These are phyloP conservation scores for Kalmanozyma brasiliensis DNA, from an alignment of 1,284 basidiomycete species.

Conservation along the genomic window DNA sequence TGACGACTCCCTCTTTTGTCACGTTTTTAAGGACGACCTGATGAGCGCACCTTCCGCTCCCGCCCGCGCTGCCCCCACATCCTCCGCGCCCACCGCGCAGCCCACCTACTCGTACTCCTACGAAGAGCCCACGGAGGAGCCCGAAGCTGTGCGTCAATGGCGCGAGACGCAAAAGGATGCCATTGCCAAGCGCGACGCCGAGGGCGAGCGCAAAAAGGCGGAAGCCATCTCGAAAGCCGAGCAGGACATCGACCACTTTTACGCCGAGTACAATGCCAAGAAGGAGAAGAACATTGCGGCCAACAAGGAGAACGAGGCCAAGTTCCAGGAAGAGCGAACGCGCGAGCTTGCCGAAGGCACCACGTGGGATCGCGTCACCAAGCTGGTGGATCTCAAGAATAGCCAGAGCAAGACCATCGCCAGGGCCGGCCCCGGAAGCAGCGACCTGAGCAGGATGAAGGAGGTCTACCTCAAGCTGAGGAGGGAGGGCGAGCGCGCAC, in stretches of 20 bases:
- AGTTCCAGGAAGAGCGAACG: constrained; percentile 79
- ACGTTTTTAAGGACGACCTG: constrained; percentile 59
- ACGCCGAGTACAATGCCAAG: constrained; percentile 89
- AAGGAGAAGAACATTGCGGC: constrained; percentile 92
- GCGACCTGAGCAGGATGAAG: constrained; percentile 88
- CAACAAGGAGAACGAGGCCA: constrained; percentile 93
- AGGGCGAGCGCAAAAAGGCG: constrained; percentile 80
- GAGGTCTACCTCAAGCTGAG: constrained; percentile 69
- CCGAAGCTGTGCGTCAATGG: constrained; percentile 74
- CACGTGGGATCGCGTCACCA: constrained; percentile 93
- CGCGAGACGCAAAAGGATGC: constrained; percentile 85
- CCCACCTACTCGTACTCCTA: constrained; percentile 34
- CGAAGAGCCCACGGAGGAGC: constrained; percentile 55
- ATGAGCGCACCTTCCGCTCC: constrained; percentile 67
- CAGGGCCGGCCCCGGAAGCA: constrained; percentile 84
- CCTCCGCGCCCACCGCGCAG: constrained; percentile 9
- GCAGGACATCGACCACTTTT: constrained; percentile 92
- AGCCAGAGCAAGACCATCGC: constrained; percentile 94
- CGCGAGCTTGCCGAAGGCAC: constrained; percentile 87
- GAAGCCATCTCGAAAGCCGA: constrained; percentile 90
- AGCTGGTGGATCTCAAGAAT: constrained; percentile 88
- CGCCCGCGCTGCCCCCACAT: constrained; percentile 10
- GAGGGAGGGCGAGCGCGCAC: constrained; percentile 64
- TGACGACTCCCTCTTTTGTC: neutral
- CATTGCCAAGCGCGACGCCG: constrained; percentile 83